Conservation (phyloP, 164 flowering plant genomes). For the Macadamia tetraphylla region DNA sequence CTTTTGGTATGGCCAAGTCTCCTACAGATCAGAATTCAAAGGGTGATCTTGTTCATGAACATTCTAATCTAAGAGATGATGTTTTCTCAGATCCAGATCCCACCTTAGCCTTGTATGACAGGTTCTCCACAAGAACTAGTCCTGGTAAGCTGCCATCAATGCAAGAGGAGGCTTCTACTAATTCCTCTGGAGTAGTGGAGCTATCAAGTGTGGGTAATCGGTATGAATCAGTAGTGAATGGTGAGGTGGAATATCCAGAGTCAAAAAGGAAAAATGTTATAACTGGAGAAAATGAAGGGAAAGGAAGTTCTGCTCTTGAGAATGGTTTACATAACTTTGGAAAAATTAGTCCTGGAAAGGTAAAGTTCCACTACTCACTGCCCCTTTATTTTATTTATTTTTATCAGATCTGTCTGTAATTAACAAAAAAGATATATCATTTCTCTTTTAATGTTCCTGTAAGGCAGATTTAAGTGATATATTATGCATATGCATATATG, state of each 20-base stretch:
- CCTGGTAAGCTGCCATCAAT: constrained; percentile 31
- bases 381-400: not conserved
- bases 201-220: constrained; percentile 21
- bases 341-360: constrained; percentile 48
- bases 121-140: constrained; percentile 24
- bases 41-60: constrained; percentile 30
- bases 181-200: constrained; percentile 18
- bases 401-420: too few species aligned
- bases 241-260: constrained; percentile 36
- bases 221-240: constrained; percentile 35
- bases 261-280: constrained; percentile 28
- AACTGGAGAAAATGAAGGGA: constrained; percentile 36
- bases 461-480: too few species aligned
- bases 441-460: too few species aligned
- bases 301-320: constrained; percentile 29
- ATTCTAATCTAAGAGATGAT: constrained; percentile 33
- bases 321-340: constrained; percentile 32
- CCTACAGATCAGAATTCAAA: constrained; percentile 26
- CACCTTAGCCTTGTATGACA: constrained; percentile 56
- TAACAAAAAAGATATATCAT: too few species aligned
- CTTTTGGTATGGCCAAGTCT: constrained; percentile 28
- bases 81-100: constrained; percentile 52
- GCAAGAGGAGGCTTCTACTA: constrained; percentile 19
- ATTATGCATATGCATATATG: too few species aligned
- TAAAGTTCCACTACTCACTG: constrained; percentile 14